Evolutionary conservation across 2,329 filamentous ascomycete species (phyloP).

Genomic region (Phialemoniopsis sp.): DNA sequence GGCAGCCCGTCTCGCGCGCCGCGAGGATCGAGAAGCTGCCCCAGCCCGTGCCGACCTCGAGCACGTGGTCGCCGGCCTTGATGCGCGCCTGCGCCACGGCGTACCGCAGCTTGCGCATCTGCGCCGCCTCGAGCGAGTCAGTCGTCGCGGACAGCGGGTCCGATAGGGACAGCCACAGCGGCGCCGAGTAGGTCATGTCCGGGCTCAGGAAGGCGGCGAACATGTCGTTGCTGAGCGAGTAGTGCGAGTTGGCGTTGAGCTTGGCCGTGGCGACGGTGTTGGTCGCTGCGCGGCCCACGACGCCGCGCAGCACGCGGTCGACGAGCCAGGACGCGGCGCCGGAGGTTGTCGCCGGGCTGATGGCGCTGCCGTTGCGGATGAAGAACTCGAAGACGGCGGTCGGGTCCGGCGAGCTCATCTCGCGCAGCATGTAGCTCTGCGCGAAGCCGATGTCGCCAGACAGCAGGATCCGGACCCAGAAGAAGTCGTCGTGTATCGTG

Average conservation of each 20-base stretch:
- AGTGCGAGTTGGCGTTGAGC: constrained; percentile 5
- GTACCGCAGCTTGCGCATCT: constrained; percentile 7
- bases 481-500: constrained; percentile 2
- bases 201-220: constrained; percentile 8
- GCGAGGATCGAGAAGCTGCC: constrained; percentile 9
- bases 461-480: constrained; percentile 7
- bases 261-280: constrained; percentile 5
- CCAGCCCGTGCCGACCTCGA: constrained; percentile 10
- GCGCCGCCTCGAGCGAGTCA: constrained; percentile 9
- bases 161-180: constrained; percentile 6
- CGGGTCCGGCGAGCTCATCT: constrained; percentile 7
- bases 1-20: constrained; percentile 5
- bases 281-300: neutral
- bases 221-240: constrained; percentile 8
- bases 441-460: constrained; percentile 8
- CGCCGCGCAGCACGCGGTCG: neutral
- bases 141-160: constrained; percentile 1
- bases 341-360: neutral
- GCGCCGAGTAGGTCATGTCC: constrained; percentile 10
- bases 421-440: constrained; percentile 8
- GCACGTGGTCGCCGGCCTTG: constrained; percentile 5
- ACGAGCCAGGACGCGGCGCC: constrained; percentile 2
- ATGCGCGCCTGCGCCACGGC: constrained; percentile 5
- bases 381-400: constrained; percentile 8
- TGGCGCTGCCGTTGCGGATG: constrained; percentile 4